phyloP scores from a whole-genome alignment of 1,284 basidiomycete species.

The Pyrrhoderma noxium region DNA sequence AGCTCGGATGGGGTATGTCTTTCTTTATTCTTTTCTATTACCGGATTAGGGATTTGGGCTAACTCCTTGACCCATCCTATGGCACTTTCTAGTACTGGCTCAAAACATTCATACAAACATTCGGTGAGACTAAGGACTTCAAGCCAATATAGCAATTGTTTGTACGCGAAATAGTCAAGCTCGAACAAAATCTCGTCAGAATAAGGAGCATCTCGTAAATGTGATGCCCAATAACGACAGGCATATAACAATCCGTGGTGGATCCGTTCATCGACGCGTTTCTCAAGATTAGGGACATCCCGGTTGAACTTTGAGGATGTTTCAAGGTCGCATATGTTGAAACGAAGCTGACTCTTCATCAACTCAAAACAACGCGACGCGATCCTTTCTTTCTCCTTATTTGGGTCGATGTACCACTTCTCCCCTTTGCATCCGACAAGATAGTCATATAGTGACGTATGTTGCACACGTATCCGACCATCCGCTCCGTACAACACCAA shows the following conservation, averaged over 20 bases:
- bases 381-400: background rate
- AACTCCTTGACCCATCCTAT: background rate
- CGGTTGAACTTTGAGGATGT: background rate
- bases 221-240: no score
- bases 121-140: background rate
- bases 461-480: background rate
- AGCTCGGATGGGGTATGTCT: background rate
- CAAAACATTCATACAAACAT: background rate
- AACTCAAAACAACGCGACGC: background rate
- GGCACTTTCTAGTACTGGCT: background rate
- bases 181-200: no score
- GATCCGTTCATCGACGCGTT: background rate
- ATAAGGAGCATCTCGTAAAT: no score
- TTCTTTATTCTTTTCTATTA: background rate
- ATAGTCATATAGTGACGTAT: conserved; percentile 1
- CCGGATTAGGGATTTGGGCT: background rate
- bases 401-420: background rate
- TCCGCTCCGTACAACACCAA: background rate
- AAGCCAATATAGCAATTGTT: background rate
- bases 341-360: conserved; percentile 7
- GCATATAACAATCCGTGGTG: no score
- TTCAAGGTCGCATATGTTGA: background rate
- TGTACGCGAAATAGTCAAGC: no score
- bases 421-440: background rate
- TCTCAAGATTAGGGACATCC: background rate